phyloP scores from a whole-genome alignment of 768 basidiomycete species.

The Rhodotorula paludigena region DNA sequence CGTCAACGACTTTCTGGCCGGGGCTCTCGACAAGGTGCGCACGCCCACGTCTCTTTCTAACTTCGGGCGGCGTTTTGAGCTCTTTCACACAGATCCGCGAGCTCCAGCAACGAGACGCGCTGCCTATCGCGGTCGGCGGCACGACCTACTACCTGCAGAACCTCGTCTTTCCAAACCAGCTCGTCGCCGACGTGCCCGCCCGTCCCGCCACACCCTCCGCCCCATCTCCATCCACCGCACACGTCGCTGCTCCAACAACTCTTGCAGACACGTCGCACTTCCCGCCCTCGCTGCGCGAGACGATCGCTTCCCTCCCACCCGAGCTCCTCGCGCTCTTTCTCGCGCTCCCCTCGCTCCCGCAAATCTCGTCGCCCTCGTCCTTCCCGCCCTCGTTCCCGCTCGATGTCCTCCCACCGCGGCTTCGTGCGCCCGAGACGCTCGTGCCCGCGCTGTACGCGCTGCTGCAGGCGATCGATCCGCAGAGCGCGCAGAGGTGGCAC shows the following conservation, averaged over 20 bases:
- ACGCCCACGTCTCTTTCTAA: no score
- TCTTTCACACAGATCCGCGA: conserved; percentile 62
- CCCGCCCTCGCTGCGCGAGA: conserved; percentile 8
- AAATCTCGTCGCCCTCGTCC: conserved; percentile 26
- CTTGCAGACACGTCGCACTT: conserved; percentile 23
- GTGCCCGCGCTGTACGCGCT: conserved; percentile 56
- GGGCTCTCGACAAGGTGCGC: conserved; percentile 71
- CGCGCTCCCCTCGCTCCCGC: conserved; percentile 37
- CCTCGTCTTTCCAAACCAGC: conserved; percentile 76
- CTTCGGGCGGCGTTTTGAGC: accelerated
- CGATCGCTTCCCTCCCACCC: conserved; percentile 34
- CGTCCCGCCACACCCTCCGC: not conserved
- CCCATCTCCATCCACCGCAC: not conserved
- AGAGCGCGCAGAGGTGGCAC: conserved; percentile 80
- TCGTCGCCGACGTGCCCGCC: conserved; percentile 46
- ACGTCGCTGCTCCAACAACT: not conserved
- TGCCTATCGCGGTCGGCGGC: conserved; percentile 91
- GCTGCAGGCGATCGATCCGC: conserved; percentile 64
- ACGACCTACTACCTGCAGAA: conserved; percentile 98
- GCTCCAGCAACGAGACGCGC: conserved; percentile 57
- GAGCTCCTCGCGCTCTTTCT: conserved; percentile 40
- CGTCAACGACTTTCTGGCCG: conserved; percentile 79
- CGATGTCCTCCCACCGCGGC: conserved; percentile 22
- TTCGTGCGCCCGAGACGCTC: conserved; percentile 22
- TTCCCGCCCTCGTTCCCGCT: conserved; percentile 36